phyloP scores from a whole-genome alignment of 768 basidiomycete species.

The Postia placenta region DNA sequence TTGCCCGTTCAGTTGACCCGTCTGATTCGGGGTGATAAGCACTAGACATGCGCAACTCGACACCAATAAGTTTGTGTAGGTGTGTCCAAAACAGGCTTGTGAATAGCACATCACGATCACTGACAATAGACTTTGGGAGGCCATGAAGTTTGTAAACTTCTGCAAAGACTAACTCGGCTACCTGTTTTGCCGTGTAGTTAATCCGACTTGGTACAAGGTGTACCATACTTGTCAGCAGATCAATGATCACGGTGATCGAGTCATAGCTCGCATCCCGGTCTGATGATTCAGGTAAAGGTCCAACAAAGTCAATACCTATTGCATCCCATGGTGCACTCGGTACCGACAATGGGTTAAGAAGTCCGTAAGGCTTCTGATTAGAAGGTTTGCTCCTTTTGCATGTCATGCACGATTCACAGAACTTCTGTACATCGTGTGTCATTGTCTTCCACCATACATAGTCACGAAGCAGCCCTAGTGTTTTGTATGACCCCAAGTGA shows the following conservation, averaged over 20 bases:
- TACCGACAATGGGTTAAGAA: conserved; percentile 24
- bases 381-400: conserved; percentile 17
- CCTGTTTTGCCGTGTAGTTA: conserved; percentile 24
- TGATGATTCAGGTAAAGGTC: conserved; percentile 24
- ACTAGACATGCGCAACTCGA: too few species aligned
- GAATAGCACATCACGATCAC: too few species aligned
- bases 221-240: too few species aligned
- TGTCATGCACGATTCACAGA: conserved; percentile 19
- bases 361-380: conserved; percentile 21
- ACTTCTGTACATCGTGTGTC: conserved; percentile 18
- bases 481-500: conserved; percentile 31
- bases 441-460: conserved; percentile 36
- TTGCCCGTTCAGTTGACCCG: too few species aligned
- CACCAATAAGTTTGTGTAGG: too few species aligned
- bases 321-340: conserved; percentile 30
- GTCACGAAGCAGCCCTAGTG: conserved; percentile 24
- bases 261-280: conserved; percentile 20
- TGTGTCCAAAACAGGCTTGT: too few species aligned
- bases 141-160: too few species aligned
- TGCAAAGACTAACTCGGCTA: conserved; percentile 30
- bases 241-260: conserved; percentile 19
- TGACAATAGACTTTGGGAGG: too few species aligned
- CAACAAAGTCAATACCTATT: conserved; percentile 36
- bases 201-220: conserved; percentile 24
- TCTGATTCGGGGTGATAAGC: too few species aligned